Percentiles rank a stretch among this genome's conserved stretches.
Conservation (phyloP, 2,329 filamentous ascomycete species). For the Colletotrichum horii region DNA sequence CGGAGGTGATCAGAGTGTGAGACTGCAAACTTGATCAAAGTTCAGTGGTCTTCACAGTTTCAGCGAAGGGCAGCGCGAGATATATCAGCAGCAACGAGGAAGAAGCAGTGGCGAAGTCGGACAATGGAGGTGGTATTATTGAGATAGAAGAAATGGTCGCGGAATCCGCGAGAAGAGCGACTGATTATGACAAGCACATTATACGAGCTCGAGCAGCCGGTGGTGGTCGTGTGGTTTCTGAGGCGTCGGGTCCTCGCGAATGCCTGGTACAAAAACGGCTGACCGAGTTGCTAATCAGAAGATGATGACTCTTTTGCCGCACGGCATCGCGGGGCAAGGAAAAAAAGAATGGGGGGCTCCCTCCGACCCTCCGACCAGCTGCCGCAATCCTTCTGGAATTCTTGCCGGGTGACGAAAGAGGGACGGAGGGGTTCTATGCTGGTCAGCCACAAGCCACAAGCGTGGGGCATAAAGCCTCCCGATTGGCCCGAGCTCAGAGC, state of each 20-base stretch:
- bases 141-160: constrained; percentile 4
- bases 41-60: background rate
- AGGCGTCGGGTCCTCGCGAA: background rate
- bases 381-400: background rate
- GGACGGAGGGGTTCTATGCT: background rate
- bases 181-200: constrained; percentile 7
- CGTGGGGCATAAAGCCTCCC: background rate
- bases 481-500: constrained; percentile 1
- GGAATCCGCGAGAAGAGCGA: constrained; percentile 19
- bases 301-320: constrained; percentile 22
- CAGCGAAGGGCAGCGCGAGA: constrained; percentile 1
- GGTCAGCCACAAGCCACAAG: constrained; percentile 11
- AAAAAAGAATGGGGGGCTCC: background rate
- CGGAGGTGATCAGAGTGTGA: background rate
- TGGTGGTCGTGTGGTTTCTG: background rate
- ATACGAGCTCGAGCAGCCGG: constrained; percentile 8
- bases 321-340: constrained; percentile 18
- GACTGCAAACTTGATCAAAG: background rate
- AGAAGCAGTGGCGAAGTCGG: constrained; percentile 3
- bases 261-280: background rate
- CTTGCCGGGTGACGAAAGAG: background rate
- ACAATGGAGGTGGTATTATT: background rate
- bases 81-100: background rate
- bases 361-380: background rate
- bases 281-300: background rate